Evolutionary conservation across 2,329 filamentous ascomycete genomes (phyloP).

Genomic region (Aspergillus jensenii): DNA sequence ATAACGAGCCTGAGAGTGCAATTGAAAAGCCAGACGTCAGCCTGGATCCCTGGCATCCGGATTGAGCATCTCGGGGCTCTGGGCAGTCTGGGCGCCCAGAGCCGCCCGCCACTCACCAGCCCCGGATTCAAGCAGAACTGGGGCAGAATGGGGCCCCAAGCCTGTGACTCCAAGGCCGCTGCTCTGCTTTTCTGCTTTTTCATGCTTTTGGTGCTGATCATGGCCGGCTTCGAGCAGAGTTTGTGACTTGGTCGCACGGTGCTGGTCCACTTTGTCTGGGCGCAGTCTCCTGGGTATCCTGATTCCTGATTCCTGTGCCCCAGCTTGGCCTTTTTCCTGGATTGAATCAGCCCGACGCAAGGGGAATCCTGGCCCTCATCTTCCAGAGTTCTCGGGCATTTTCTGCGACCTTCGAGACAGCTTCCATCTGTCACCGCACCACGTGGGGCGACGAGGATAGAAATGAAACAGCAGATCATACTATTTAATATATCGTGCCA

Average conservation of each 20-base stretch:
- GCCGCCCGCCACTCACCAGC: neutral
- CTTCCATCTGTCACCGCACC: neutral
- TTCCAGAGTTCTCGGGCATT: neutral
- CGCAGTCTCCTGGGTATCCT: neutral
- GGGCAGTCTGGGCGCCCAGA: constrained; percentile 2
- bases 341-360: neutral
- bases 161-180: neutral
- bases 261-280: neutral
- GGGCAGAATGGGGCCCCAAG: neutral
- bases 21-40: neutral
- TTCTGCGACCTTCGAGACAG: neutral
- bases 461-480: neutral
- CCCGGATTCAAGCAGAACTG: neutral
- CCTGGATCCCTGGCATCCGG: neutral
- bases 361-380: neutral
- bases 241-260: neutral
- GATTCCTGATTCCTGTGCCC: neutral
- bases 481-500: neutral
- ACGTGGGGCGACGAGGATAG: neutral
- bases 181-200: neutral
- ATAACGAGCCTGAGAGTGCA: too few relatives aligned
- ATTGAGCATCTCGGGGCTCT: neutral
- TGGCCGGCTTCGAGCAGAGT: neutral
- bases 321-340: neutral
- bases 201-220: neutral